Percentiles rank a stretch among this genome's conserved stretches.
Evolutionary conservation across 305 asterid species (phyloP).

Genomic region (Fraxinus latifolia): DNA sequence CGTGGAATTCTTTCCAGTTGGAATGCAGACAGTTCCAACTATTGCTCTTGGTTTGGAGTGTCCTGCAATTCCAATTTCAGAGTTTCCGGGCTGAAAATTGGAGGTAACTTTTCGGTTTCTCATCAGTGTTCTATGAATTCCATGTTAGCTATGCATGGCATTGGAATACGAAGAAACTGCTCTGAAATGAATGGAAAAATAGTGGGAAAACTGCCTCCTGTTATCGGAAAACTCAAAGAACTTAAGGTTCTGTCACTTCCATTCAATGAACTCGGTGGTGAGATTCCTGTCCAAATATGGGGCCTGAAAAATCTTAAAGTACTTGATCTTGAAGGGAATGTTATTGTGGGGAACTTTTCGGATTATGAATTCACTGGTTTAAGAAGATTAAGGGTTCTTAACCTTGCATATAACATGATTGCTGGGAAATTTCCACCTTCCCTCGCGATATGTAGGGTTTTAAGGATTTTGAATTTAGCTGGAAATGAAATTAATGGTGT

Average conservation of each 20-base stretch:
- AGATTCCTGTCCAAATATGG: conserved; percentile 47
- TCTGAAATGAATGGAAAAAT: conserved; percentile 23
- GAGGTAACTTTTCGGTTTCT: conserved; percentile 40
- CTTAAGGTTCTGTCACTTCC: conserved; percentile 54
- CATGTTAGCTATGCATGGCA: conserved; percentile 29
- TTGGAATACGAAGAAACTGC: conserved; percentile 38
- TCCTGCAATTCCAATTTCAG: conserved; percentile 37
- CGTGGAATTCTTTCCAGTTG: conserved; percentile 42
- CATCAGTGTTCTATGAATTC: conserved; percentile 32
- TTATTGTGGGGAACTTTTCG: conserved; percentile 36
- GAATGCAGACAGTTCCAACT: conserved; percentile 30
- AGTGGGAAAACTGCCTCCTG: conserved; percentile 37
- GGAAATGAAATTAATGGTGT: conserved; percentile 36
- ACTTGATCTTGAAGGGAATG: conserved; percentile 58
- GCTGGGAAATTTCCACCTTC: conserved; percentile 45
- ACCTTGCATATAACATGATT: conserved; percentile 38
- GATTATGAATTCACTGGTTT: conserved; percentile 29
- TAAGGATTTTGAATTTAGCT: conserved; percentile 40
- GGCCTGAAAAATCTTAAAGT: conserved; percentile 41
- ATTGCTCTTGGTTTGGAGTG: conserved; percentile 57
- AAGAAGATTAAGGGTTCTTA: conserved; percentile 40
- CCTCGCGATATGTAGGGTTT: conserved; percentile 34
- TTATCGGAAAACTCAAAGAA: conserved; percentile 32
- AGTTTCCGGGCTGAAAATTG: conserved; percentile 30
- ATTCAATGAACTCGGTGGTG: conserved; percentile 44